Evolutionary conservation across 371 early-diverging fungal genomes (phyloP), one percentile per base, ranked within the genome.

Genomic region (Neoconidiobolus thromboides): DNA sequence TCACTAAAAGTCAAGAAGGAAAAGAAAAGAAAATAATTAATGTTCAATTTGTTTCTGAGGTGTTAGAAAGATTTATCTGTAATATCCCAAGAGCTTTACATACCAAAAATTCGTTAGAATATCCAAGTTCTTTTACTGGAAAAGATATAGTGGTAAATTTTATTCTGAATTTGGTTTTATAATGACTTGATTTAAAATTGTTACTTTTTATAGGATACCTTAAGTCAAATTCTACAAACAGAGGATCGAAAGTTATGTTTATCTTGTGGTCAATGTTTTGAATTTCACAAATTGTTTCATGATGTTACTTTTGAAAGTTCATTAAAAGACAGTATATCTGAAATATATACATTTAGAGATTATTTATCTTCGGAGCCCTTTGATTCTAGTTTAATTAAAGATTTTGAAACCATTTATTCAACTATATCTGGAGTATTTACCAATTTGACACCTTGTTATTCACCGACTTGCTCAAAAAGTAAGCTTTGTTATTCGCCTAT

Each of bases 231-330:
- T 40, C 85, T 90, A 65, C 76, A 80, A 62, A 83, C 90, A 0
- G 79, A 75, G 1, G 92, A 93, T 65, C 78, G 94, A 52, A 89
- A 91, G 60, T 65, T 91, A 55, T 87, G 91, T 0, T 67, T 92
- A 2, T 69, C 88, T 1, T 68, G 89, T 6, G 93, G 93, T 1
- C 77, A 93, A n/a, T 82, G 89, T 5, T 67, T 93, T 63, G 91
- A 87, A 66, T 76, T 85, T 6, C 93, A 93, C 67, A 79, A 76
- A 53, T 81, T 91, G 63, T 89, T 93, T 65, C 86, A 89, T 63
- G 91, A 93, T 70, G 91, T 91, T 36, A 83, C 80, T 10, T 91
- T 85, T 64, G 82, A 81, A 48, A 84, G 83, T 68, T 75, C 82
- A 2, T 76, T 92, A 59, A 79, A 86, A n/a, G 93, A 92, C 62